Evolutionary conservation across 345 rosid genomes (phyloP).

Genomic region (Xanthoceras sorbifolium): DNA sequence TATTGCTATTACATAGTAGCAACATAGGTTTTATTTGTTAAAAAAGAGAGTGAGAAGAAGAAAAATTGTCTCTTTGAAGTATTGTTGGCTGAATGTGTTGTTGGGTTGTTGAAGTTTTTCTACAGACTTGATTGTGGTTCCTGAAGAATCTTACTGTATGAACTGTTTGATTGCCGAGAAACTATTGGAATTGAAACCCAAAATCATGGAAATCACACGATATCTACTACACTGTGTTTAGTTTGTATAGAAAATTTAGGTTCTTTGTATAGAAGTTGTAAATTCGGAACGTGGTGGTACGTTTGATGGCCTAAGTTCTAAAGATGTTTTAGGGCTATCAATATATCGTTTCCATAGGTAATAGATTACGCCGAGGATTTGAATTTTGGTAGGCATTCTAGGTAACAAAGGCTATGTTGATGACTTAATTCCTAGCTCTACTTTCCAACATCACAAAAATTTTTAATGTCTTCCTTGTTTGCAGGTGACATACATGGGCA

Average conservation of each 20-base stretch:
- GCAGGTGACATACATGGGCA: conserved; percentile 95
- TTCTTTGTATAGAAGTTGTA: background rate
- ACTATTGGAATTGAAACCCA: background rate
- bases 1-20: background rate
- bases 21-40: background rate
- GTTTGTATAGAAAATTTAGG: background rate
- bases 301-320: background rate
- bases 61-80: background rate
- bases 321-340: background rate
- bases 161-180: conserved; percentile 7
- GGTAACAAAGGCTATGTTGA: background rate
- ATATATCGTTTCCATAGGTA: background rate
- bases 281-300: background rate
- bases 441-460: conserved; percentile 4
- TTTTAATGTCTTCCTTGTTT: conserved; percentile 11
- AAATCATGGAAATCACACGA: background rate
- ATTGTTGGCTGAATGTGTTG: background rate
- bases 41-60: no score
- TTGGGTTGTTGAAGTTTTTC: background rate
- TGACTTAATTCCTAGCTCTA: background rate
- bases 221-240: background rate
- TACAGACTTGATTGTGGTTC: no score
- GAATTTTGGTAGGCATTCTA: background rate
- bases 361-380: background rate
- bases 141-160: background rate